Base-by-base conservation (phyloP, 306 rosid species). In the Cucumis cinereus region DNA sequence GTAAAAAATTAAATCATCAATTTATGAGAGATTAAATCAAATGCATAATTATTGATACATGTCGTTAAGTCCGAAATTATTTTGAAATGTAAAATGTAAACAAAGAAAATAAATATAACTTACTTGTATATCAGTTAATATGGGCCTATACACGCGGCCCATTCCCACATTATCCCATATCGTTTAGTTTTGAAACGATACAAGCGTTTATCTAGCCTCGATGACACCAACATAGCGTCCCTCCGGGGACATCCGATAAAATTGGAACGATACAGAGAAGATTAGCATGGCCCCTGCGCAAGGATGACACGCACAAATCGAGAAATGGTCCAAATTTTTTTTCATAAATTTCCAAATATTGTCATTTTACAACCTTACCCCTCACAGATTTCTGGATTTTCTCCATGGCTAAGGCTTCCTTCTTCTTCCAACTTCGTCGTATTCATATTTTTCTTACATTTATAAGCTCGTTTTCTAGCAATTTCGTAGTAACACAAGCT, bases 221-320 rank as follows among this genome's bases (percentile, higher is more conserved):
- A 1, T 6, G 0, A 12, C 1, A 8, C 0, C 0, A 0, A 0
- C 0, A 6, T 0, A 0, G 8, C 3, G 70, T 63, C 70, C 23
- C 70, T 36, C 35, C 70, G 70, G 71, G 49, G 71, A 62, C 69
- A 62, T 62, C 69, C 22, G 69, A 62, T 62, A 62, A 62, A 62
- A 62, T 62, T 62, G 69, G 69, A 62, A 62, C 45, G 71, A 64
- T 64, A 64, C 71, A 64, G 71, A 64, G 71, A 64, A 64, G 71
- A 64, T 64, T 64, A 64, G 71, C 71, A 64, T 64, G 71, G 71
- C 71, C 71, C 71, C 71, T 63, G 71, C 71, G 71, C 71, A 63
- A 63, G 71, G 71, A 63, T 63, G 71, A 63, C 71, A 63, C 71
- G 71, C 71, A 63, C 71, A 63, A 63, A 63, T 63, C 71, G 71